Evolutionary conservation across 305 asterid species (phyloP), one percentile per base, ranked within the genome.

Genomic region (Rubia balearica): DNA sequence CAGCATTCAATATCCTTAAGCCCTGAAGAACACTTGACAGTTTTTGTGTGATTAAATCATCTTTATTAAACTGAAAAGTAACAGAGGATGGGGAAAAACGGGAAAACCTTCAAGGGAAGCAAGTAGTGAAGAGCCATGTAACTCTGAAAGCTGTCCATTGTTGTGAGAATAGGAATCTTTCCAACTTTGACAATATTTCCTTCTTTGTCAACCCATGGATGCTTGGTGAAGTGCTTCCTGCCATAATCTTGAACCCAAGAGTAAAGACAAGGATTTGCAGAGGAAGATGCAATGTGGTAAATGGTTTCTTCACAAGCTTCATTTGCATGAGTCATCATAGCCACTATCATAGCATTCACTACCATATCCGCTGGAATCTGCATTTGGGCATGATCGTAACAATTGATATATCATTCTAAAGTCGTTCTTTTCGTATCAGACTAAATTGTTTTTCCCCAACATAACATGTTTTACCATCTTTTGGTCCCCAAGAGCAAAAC

Each of bases 311-410:
- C 57, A 16, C 21, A 16, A 51, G 19, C 8, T 51, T 51, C 62
- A 69, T 80, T 79, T 67, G 89, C 84, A 63, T 87, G 87, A 5
- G 86, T 91, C 7, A 21, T 82, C 87, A 88, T 92, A 7, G 95
- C 86, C 30, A 72, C 94, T 0, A 90, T 85, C 91, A 87, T 92
- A 14, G 89, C 84, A 64, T 90, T 88, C 79, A 92, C 92, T 81
- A 90, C 98, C 96, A 92, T 88, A 48, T 92, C 98, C 4, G 92
- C 98, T 1, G 96, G 98, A 24, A 91, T 88, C 98, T 91, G 81
- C 75, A 66, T 27, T 13, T 0, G 45, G 1, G 45, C 45, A 41
- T 41, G 45, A 41, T 41, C 9, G 3, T 5, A 41, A 41, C 45
- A 1, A 41, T 27, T 27, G 30, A 27, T 27, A 27, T 2, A 27